Base-by-base conservation (phyloP, 768 basidiomycete genomes). In the Sutorius australiensis region DNA sequence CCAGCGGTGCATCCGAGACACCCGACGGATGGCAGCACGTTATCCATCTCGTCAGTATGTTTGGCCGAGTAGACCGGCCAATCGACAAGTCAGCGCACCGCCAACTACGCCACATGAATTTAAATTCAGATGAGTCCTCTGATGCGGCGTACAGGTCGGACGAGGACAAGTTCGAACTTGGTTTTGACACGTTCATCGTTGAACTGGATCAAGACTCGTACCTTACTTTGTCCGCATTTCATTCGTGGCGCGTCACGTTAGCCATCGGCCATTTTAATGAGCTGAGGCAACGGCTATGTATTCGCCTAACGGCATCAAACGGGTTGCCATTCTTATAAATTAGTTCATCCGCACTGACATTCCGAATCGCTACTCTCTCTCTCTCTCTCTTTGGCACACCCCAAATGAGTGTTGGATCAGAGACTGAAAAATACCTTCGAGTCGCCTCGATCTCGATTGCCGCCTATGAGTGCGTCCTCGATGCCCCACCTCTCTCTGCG, bases 391-490 rank as follows among this genome's bases (percentile, higher is more conserved):
- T n/a, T 27, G 41, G 7, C 17, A 12, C 24, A 13, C 36, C 36
- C 11, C 40, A 38, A 36, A 64, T 64, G 59, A 34, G 42, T 34
- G 62, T 65, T 11, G 59, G 65, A 1, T 17, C 53, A 37, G 62
- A 61, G 24, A 56, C 70, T 13, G 65, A 68, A 61, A 61, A 53
- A 46, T 72, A 69, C 53, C 52, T 74, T 47, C 69, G 73, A 32
- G 57, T 73, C 46, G 58, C 65, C 37, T 68, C 74, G 14, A 51
- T 75, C 48, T 68, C 74, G 8, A 67, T 75, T 45, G 72, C 71
- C 14, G 60, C 60, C 31, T 75, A 74, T 49, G 74, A 75, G 73
- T 74, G 13, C 43, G 73, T 64, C 17, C 17, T 21, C 14, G 10
- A 8, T 37, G 8, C 5, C 9, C 13, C 0, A 6, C 3, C 13